Percentiles rank a stretch among this genome's conserved stretches.
These are phyloP conservation scores for Leptographium procerum DNA, from an alignment of 2,329 filamentous ascomycete species.

Conservation along the genomic window DNA sequence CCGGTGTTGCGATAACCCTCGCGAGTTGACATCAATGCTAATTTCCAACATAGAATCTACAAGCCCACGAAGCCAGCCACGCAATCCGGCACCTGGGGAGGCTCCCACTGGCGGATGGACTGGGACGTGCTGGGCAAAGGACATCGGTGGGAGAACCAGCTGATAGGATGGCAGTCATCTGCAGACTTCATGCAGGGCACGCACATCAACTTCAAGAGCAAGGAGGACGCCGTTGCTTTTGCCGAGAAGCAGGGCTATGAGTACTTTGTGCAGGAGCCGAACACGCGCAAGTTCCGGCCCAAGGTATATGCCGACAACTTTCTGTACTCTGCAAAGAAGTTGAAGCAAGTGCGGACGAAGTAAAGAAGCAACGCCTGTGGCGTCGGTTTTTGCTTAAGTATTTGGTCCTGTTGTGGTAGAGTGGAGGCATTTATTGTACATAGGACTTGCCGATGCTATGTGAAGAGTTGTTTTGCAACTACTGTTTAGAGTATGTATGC, in stretches of 20 bases:
- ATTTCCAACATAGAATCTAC: conserved; percentile 60
- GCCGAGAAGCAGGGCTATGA: conserved; percentile 99
- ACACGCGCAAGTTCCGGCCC: conserved; percentile 70
- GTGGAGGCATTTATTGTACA: conserved; percentile 4
- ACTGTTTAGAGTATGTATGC: background rate
- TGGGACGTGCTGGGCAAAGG: conserved; percentile 92
- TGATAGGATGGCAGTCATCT: conserved; percentile 98
- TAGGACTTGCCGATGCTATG: background rate
- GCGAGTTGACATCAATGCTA: background rate
- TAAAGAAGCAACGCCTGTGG: conserved; percentile 26
- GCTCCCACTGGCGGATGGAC: conserved; percentile 89
- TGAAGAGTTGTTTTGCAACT: background rate
- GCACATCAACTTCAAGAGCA: conserved; percentile 76
- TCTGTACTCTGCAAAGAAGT: conserved; percentile 68
- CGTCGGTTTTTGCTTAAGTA: background rate
- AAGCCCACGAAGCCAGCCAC: conserved; percentile 87
- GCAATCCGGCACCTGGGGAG: conserved; percentile 82
- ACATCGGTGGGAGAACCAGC: conserved; percentile 93
- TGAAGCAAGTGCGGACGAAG: conserved; percentile 79
- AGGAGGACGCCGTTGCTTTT: conserved; percentile 90
- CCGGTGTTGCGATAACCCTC: background rate
- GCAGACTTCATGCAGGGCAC: conserved; percentile 93
- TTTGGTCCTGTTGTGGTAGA: background rate
- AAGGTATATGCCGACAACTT: conserved; percentile 99
- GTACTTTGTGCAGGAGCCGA: conserved; percentile 96